Conservation (phyloP, 306 rosid genomes). For the Chamaecrista fasciculata region DNA sequence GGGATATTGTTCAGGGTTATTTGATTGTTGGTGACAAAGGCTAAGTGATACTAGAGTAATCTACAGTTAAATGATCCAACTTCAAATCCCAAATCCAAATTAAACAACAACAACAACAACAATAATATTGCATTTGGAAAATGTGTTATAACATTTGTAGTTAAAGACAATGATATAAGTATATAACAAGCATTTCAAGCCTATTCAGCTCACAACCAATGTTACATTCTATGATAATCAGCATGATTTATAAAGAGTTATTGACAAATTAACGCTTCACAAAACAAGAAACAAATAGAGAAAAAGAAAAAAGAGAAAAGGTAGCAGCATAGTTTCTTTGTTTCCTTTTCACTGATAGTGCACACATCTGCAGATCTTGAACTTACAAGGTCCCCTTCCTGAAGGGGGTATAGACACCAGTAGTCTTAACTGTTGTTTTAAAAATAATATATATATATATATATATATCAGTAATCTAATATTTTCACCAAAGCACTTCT, state of each 20-base stretch:
- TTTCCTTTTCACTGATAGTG: not conserved
- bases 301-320: not conserved
- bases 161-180: constrained; percentile 2
- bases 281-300: no score
- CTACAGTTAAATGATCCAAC: no score
- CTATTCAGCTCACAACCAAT: not conserved
- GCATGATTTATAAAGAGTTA: not conserved
- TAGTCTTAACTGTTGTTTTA: not conserved
- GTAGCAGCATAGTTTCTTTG: not conserved
- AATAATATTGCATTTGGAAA: no score
- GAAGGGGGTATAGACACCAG: not conserved
- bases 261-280: not conserved
- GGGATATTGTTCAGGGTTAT: not conserved
- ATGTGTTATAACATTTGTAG: constrained; percentile 1
- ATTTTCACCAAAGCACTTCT: no score
- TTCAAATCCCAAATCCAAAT: no score
- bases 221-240: not conserved
- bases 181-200: not conserved
- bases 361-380: not conserved
- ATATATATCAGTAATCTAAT: no score
- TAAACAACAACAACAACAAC: no score
- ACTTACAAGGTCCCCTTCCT: no score
- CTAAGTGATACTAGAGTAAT: no score
- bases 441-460: not conserved
- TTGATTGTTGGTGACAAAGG: no score